Evolutionary conservation across 1,139 yeast species (phyloP).

Genomic region (Blastobotrys elegans): DNA sequence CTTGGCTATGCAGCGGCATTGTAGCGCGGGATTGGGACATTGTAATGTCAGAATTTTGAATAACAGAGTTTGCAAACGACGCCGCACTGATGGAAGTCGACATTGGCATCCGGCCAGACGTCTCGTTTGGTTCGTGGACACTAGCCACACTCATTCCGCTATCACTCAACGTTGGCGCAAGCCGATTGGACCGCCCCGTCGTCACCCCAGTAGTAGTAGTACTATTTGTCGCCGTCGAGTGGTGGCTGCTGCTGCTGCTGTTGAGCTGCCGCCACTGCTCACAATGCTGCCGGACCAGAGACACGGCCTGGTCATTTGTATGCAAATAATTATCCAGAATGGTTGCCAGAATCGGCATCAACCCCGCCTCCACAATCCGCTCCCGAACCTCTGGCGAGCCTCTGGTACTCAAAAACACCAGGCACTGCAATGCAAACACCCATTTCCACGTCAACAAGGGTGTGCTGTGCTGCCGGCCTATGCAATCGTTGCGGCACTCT

Average conservation of each 20-base stretch:
- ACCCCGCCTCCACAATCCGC: conserved; percentile 86
- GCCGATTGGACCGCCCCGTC: too few species aligned
- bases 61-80: conserved; percentile 9
- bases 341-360: conserved; percentile 86
- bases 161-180: neutral
- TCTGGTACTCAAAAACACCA: conserved; percentile 85
- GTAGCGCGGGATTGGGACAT: neutral
- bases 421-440: conserved; percentile 90
- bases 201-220: neutral
- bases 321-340: conserved; percentile 75
- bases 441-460: conserved; percentile 93
- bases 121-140: neutral
- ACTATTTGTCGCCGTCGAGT: neutral
- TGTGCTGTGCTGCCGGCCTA: conserved; percentile 24
- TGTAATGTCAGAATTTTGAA: conserved; percentile 10
- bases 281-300: conserved; percentile 4
- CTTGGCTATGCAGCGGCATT: conserved; percentile 10
- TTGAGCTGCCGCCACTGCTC: conserved; percentile 1
- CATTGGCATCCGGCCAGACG: conserved; percentile 4
- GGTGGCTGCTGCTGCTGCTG: neutral
- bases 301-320: conserved; percentile 2
- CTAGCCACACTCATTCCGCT: neutral
- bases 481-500: conserved; percentile 11
- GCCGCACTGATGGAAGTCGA: conserved; percentile 11
- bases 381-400: conserved; percentile 84